Evolutionary conservation across 345 rosid genomes (phyloP), one percentile per base, ranked within the genome.

Genomic region (Ceriops decandra): DNA sequence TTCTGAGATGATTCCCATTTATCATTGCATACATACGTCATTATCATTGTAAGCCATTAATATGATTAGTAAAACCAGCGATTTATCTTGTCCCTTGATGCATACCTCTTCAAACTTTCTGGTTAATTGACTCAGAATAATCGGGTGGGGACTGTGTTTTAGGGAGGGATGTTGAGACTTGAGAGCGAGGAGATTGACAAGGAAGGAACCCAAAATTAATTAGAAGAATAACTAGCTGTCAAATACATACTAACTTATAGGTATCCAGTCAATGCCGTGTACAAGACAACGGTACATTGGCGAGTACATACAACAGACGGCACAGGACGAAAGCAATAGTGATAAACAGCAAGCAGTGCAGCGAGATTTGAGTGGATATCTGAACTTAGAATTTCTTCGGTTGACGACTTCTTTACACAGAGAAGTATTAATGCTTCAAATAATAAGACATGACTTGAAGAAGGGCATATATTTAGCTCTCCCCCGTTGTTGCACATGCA

Each of bases 361-460:
- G 52, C 28, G n/a, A 58, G 66, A 72, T 11, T 64, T 17, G 46
- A 35, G 26, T 27, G 57, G 54, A 54, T 31, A 70, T 33, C 53
- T 10, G 22, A 35, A 27, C 8, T 35, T 51, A 72, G 65, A 65
- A 65, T 35, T 72, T 49, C 11, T 16, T 24, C 52, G 9, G 13
- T 51, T 36, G 26, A 33, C 76, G 62, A 52, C 19, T 52, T 57
- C 54, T 10, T 46, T 63, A 31, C 62, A 52, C 28, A 57, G 30
- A 30, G 31, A 19, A 53, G 68, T 67, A 72, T 31, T 64, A 36
- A 66, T 61, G 67, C 68, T 79, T 22, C 78, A 64, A 31, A 63
- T 22, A 19, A 28, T 56, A 24, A 64, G 68, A 60, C 61, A 69
- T 36, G 36, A 74, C 59, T 35, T 53, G 60, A 7, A 51, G 46